Conservation (phyloP, 768 basidiomycete species). For the Amanita inopinata region DNA sequence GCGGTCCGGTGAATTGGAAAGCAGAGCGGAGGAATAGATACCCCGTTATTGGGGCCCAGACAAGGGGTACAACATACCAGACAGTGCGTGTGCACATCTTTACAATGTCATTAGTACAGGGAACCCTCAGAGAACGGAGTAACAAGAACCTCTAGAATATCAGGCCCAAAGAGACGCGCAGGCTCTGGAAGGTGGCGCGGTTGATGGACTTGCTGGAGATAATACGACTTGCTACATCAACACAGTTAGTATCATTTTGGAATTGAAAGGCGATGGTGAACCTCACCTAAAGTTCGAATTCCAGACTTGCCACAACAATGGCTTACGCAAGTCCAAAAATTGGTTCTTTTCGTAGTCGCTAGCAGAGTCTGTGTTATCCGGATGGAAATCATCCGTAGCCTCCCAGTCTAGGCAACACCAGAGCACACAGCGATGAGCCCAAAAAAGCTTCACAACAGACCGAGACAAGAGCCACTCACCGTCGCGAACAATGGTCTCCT, state of each 20-base stretch:
- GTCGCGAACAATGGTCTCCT: slow-evolving; percentile 67
- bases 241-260: slow-evolving; percentile 2
- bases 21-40: slow-evolving; percentile 79
- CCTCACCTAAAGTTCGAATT: slow-evolving; percentile 70
- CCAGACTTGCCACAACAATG: slow-evolving; percentile 83
- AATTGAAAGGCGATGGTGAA: neutral
- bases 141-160: slow-evolving; percentile 61
- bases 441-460: neutral
- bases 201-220: slow-evolving; percentile 94
- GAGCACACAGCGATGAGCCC: no score
- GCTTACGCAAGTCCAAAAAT: slow-evolving; percentile 85
- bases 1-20: slow-evolving; percentile 66
- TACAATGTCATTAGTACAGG: neutral
- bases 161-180: slow-evolving; percentile 80
- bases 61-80: slow-evolving; percentile 88
- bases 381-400: slow-evolving; percentile 81
- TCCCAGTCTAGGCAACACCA: slow-evolving; percentile 72
- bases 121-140: slow-evolving; percentile 1
- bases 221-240: slow-evolving; percentile 77
- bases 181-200: slow-evolving; percentile 79
- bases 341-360: slow-evolving; percentile 83
- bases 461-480: slow-evolving; percentile 34
- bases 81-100: slow-evolving; percentile 78
- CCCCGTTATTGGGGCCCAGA: slow-evolving; percentile 84
- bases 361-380: slow-evolving; percentile 75